Percentiles rank a stretch among this genome's conserved stretches.
These are phyloP conservation scores for Agapanthus africanus DNA, from an alignment of 106 monocot species.

Conservation along the genomic window DNA sequence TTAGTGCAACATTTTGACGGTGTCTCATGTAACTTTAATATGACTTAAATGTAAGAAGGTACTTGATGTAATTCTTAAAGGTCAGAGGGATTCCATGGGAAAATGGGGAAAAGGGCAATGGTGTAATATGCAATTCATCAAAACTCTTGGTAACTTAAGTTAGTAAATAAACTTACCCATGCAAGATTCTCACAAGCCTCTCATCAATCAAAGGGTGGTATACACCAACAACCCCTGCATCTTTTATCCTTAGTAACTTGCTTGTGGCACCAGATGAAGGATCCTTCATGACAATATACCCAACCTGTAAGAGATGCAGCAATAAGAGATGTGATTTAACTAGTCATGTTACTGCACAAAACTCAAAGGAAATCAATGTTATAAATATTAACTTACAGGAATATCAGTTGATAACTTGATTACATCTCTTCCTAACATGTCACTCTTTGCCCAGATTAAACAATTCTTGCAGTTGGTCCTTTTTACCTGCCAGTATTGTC, in stretches of 20 bases:
- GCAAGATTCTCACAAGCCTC: conserved; percentile 55
- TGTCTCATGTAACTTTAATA: no score
- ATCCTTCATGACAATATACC: conserved; percentile 87
- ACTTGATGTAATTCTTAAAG: no score
- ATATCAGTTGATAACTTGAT: conserved; percentile 22
- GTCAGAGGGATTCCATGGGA: no score
- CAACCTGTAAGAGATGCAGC: conserved; percentile 36
- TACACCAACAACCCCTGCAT: conserved; percentile 28
- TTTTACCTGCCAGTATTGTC: conserved; percentile 22
- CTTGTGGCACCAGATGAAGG: conserved; percentile 45
- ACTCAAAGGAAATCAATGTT: background rate
- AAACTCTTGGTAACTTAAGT: no score
- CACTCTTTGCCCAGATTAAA: conserved; percentile 54
- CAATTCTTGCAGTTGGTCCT: conserved; percentile 46
- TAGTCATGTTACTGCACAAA: background rate
- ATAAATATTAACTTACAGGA: conserved; percentile 10
- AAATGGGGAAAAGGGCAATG: no score
- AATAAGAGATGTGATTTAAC: background rate
- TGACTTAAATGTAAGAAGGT: no score
- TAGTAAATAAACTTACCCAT: conserved; percentile 40
- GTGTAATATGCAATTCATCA: no score
- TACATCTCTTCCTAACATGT: conserved; percentile 23
- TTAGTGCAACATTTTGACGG: no score
- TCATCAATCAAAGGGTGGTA: conserved; percentile 42
- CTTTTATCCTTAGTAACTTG: conserved; percentile 62